These are phyloP conservation scores for Sporothrix luriei DNA, from an alignment of 2,329 filamentous ascomycete genomes.

Conservation along the genomic window DNA sequence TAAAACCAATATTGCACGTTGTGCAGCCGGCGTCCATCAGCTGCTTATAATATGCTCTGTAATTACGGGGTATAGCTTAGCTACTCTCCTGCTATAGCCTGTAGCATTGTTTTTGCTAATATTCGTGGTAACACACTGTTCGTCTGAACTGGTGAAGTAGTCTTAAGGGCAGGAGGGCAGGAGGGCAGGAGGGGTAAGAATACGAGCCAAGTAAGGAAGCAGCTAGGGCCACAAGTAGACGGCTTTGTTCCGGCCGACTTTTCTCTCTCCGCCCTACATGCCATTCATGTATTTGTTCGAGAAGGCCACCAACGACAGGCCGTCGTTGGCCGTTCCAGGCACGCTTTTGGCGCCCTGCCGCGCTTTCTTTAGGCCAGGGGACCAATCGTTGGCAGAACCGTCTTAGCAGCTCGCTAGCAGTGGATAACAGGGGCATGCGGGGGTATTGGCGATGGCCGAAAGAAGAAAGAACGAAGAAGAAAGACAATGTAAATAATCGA, in stretches of 20 bases:
- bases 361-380: slow-evolving; percentile 17
- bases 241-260: not conserved
- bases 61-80: no score
- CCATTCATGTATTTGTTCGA: not conserved
- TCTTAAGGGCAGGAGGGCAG: slow-evolving; percentile 10
- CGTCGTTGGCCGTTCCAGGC: slow-evolving; percentile 3
- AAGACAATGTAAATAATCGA: slow-evolving; percentile 15
- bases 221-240: slow-evolving; percentile 20
- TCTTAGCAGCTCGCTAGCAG: slow-evolving; percentile 11
- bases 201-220: slow-evolving; percentile 20
- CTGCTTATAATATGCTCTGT: no score
- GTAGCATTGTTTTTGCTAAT: not conserved
- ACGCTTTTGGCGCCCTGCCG: slow-evolving; percentile 5
- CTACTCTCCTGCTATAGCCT: not conserved
- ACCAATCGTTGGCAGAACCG: slow-evolving; percentile 15
- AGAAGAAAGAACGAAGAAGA: not conserved
- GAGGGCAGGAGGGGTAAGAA: slow-evolving; percentile 21
- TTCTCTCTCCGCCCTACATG: not conserved
- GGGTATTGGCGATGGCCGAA: not conserved
- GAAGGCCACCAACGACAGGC: slow-evolving; percentile 14
- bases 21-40: slow-evolving; percentile 6
- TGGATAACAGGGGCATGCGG: slow-evolving; percentile 4
- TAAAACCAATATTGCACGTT: slow-evolving; percentile 21
- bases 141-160: not conserved
- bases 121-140: not conserved